Evolutionary conservation across 73 alveolate genomes (phyloP).

Genomic region (Stentor coeruleus): DNA sequence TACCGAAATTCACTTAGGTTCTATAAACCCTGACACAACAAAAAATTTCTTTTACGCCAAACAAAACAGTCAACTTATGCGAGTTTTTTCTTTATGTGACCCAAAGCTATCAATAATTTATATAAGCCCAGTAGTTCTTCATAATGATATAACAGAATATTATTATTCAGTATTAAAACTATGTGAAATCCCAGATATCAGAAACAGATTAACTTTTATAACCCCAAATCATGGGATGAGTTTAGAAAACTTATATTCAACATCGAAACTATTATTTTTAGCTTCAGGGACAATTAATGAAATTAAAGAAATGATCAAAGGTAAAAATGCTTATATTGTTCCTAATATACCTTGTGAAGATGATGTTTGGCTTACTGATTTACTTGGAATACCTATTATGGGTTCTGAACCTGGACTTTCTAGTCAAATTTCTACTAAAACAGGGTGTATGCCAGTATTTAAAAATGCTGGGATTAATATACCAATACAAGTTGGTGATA

Average conservation of each 20-base stretch:
- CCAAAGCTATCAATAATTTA: constrained; percentile 83
- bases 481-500: constrained; percentile 93
- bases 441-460: constrained; percentile 91
- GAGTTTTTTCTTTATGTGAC: constrained; percentile 88
- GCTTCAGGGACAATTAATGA: constrained; percentile 92
- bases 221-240: constrained; percentile 77
- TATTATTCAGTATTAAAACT: constrained; percentile 83
- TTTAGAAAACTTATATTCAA: constrained; percentile 81
- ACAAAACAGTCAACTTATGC: constrained; percentile 83
- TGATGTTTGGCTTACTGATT: constrained; percentile 86
- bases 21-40: constrained; percentile 69
- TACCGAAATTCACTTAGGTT: constrained; percentile 83
- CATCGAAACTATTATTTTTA: constrained; percentile 76
- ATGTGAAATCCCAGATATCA: constrained; percentile 84
- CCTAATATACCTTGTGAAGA: constrained; percentile 90
- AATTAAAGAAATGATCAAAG: constrained; percentile 79
- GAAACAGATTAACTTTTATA: constrained; percentile 82
- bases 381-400: constrained; percentile 83
- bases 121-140: constrained; percentile 83
- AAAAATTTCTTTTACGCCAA: constrained; percentile 84
- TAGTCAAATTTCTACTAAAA: constrained; percentile 85
- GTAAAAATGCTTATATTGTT: constrained; percentile 85
- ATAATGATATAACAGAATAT: constrained; percentile 82
- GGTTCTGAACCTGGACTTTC: constrained; percentile 91
- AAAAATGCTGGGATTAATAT: constrained; percentile 86